These are phyloP conservation scores for Comarum palustre DNA, from an alignment of 306 rosid genomes.

Conservation along the genomic window DNA sequence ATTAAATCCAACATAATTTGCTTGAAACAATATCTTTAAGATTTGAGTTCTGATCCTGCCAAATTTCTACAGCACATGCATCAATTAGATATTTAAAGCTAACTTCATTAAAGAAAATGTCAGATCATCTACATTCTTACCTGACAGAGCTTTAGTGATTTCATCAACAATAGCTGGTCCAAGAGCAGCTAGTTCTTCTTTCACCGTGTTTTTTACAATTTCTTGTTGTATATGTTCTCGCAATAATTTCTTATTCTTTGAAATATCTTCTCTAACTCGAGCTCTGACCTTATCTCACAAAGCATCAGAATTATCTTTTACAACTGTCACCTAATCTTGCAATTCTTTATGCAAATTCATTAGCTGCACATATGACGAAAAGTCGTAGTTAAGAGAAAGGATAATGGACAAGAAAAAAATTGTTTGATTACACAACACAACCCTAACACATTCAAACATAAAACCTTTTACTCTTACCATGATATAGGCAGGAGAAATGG, in stretches of 20 bases:
- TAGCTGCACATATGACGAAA: constrained; percentile 45
- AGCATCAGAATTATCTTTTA: constrained; percentile 69
- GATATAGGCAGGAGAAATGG: not conserved
- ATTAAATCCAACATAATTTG: constrained; percentile 76
- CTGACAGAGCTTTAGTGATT: constrained; percentile 75
- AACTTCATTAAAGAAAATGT: constrained; percentile 23
- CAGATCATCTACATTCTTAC: constrained; percentile 39
- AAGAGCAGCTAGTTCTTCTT: constrained; percentile 82
- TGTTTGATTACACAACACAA: not conserved
- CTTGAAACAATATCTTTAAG: constrained; percentile 87
- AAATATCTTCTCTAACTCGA: constrained; percentile 80
- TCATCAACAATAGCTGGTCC: constrained; percentile 75
- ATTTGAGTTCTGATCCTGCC: constrained; percentile 76
- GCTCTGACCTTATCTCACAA: not conserved
- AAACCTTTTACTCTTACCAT: not conserved
- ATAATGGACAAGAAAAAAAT: not conserved
- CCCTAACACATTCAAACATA: not conserved
- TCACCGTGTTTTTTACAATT: constrained; percentile 59
- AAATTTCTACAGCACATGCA: constrained; percentile 62
- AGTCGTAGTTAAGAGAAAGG: constrained; percentile 10
- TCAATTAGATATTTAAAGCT: constrained; percentile 36
- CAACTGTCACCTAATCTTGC: constrained; percentile 76
- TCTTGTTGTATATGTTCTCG: constrained; percentile 66
- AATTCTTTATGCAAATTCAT: constrained; percentile 67
- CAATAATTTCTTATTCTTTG: constrained; percentile 64